Percentiles rank a stretch among this genome's conserved stretches.
Evolutionary conservation across 2,329 filamentous ascomycete species (phyloP).

Genomic region (Colletotrichum siamense): DNA sequence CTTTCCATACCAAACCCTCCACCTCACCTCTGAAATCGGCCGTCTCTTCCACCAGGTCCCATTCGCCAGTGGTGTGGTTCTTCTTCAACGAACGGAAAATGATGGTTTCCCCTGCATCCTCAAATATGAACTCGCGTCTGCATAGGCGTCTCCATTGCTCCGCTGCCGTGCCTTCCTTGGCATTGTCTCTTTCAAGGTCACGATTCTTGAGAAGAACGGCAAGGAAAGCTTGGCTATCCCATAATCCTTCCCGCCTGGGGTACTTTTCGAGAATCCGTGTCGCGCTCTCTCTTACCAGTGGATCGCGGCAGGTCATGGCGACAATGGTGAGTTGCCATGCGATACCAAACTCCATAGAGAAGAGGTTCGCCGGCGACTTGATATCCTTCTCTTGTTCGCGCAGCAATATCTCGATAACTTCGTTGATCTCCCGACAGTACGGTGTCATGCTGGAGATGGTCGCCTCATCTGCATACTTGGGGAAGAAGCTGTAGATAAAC

Average conservation of each 20-base stretch:
- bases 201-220: slow-evolving; percentile 44
- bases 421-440: slow-evolving; percentile 46
- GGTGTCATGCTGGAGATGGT: slow-evolving; percentile 43
- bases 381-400: slow-evolving; percentile 22
- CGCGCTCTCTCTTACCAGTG: slow-evolving; percentile 42
- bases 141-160: slow-evolving; percentile 46
- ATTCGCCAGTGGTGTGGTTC: slow-evolving; percentile 32
- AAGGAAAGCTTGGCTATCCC: slow-evolving; percentile 44
- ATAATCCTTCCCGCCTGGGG: slow-evolving; percentile 48
- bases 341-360: slow-evolving; percentile 52
- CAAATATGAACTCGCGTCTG: slow-evolving; percentile 44
- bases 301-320: slow-evolving; percentile 45
- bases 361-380: slow-evolving; percentile 32
- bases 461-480: slow-evolving; percentile 41
- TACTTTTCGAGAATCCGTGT: slow-evolving; percentile 44
- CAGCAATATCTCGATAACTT: slow-evolving; percentile 42
- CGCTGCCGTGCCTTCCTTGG: slow-evolving; percentile 34
- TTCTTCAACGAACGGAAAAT: slow-evolving; percentile 41
- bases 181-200: slow-evolving; percentile 37
- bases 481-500: slow-evolving; percentile 42
- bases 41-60: slow-evolving; percentile 44
- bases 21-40: slow-evolving; percentile 33
- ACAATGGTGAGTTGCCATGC: slow-evolving; percentile 49
- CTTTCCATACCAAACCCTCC: slow-evolving; percentile 37
- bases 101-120: slow-evolving; percentile 34